These are phyloP conservation scores for Pythium pyrilobum DNA, from an alignment of 352 stramenopile genomes.

Conservation along the genomic window DNA sequence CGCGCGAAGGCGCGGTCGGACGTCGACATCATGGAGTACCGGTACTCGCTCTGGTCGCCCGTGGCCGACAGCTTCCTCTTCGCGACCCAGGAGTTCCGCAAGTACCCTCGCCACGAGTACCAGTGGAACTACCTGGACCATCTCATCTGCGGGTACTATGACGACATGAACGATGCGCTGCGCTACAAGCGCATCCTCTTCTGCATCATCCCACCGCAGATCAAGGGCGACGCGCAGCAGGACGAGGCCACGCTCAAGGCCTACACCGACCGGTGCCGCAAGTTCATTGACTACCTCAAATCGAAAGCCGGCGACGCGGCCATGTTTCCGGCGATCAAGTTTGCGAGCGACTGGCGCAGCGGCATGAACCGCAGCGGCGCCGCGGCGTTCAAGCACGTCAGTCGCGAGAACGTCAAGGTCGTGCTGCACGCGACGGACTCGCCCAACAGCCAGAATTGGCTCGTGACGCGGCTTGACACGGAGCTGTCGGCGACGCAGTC, in stretches of 20 bases:
- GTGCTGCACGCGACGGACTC: conserved; percentile 56
- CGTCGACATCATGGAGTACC: conserved; percentile 79
- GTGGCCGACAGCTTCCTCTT: conserved; percentile 57
- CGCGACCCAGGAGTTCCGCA: conserved; percentile 74
- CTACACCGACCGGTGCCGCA: conserved; percentile 59
- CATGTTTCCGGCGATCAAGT: conserved; percentile 47
- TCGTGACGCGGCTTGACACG: conserved; percentile 72
- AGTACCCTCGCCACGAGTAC: conserved; percentile 78
- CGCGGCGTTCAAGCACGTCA: conserved; percentile 62
- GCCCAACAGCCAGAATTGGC: conserved; percentile 76
- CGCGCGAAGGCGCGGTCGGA: conserved; percentile 54
- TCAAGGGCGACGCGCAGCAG: conserved; percentile 20
- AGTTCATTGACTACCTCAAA: conserved; percentile 67
- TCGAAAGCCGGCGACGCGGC: conserved; percentile 51
- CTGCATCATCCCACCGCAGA: conserved; percentile 55
- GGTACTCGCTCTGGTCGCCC: conserved; percentile 75
- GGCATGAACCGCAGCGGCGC: conserved; percentile 37
- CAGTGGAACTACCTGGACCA: conserved; percentile 85
- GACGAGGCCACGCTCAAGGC: conserved; percentile 33
- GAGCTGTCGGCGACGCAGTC: conserved; percentile 62
- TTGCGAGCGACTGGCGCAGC: conserved; percentile 45
- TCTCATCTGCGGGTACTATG: conserved; percentile 81
- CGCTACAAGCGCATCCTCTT: conserved; percentile 78
- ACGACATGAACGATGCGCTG: conserved; percentile 82
- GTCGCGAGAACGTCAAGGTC: conserved; percentile 67